phyloP scores from a whole-genome alignment of 495 filamentous ascomycete genomes.

The Pseudevernia furfuracea region DNA sequence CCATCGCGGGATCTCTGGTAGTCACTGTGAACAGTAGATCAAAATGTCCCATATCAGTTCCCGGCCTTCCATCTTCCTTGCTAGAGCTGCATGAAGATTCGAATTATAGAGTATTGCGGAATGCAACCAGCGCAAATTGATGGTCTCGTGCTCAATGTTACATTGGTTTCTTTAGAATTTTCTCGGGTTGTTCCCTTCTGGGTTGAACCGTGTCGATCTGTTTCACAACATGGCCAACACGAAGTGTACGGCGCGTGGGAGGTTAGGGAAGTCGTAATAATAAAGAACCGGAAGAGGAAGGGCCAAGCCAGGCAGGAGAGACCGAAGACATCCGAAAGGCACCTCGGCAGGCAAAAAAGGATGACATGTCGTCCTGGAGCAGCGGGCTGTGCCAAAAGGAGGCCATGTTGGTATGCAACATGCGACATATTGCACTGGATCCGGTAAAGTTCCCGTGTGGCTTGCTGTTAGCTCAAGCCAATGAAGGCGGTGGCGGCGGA shows the following conservation, averaged over 20 bases:
- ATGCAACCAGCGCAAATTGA: too few species aligned
- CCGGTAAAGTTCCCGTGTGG: not conserved
- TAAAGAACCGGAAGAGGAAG: not conserved
- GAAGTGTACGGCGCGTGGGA: not conserved
- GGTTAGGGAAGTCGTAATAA: not conserved
- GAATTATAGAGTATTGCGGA: too few species aligned
- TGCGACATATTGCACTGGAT: not conserved
- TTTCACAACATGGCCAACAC: not conserved
- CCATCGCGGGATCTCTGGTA: not conserved
- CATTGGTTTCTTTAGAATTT: not conserved
- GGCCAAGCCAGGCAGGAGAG: not conserved
- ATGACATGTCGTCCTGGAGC: not conserved
- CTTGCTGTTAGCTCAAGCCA: not conserved
- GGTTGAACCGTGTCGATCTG: not conserved
- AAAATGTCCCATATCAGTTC: too few species aligned
- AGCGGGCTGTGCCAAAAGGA: not conserved
- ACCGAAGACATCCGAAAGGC: not conserved
- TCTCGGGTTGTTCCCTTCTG: not conserved
- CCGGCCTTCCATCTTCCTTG: too few species aligned
- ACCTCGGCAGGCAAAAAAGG: not conserved
- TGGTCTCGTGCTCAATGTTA: not conserved
- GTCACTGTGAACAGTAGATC: too few species aligned
- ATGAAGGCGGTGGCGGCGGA: conserved; percentile 4
- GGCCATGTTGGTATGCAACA: not conserved
- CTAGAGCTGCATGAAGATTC: too few species aligned